Base-by-base conservation (phyloP, 371 early-diverging fungal species). In the Mucor irregularis region DNA sequence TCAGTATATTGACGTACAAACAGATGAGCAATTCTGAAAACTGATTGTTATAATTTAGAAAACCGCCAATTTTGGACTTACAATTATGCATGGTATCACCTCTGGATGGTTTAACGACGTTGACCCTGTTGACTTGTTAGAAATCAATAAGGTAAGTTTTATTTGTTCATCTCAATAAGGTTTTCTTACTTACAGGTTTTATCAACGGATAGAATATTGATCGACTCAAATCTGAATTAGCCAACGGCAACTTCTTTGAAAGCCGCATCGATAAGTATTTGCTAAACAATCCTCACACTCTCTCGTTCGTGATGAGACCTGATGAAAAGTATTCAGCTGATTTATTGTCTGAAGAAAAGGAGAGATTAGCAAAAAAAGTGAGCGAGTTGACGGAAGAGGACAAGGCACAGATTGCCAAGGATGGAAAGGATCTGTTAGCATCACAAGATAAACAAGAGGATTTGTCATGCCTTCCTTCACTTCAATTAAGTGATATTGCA, bases 31-130 rank as follows among this genome's bases (percentile, higher is more conserved):
- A 19, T 35, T 2, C 11, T 28, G 17, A 31, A 3, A 24, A 40
- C 17, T 16, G n/a, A 29, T 4, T 22, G 3, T 33, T 4, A 28
- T 25, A 8, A 31, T 35, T 22, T 66, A 91, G 89, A 88, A 93
- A 78, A 90, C 88, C 2, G 86, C 93, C 1, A 83, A 88, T 66
- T 97, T 96, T 79, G 96, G 96, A 13, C 76, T 97, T 69, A 75
- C 72, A 4, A 65, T 96, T 17, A 87, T 92, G 84, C 87, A 91
- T 48, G 82, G 84, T 13, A 64, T 94, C 25, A 76, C 88, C 1
- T 83, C 90, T 16, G 84, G 90, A 14, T 93, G 94, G 94, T 88
- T 94, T 64, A 93, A 96, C 61, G 92, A 90, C n/a, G 87, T 81
- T 14, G 84, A 95, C 53, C 94, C 96, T 0, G 70, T 93, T 4